phyloP scores from a whole-genome alignment of 2,329 filamentous ascomycete genomes.

The Hymenoscyphus occultus region DNA sequence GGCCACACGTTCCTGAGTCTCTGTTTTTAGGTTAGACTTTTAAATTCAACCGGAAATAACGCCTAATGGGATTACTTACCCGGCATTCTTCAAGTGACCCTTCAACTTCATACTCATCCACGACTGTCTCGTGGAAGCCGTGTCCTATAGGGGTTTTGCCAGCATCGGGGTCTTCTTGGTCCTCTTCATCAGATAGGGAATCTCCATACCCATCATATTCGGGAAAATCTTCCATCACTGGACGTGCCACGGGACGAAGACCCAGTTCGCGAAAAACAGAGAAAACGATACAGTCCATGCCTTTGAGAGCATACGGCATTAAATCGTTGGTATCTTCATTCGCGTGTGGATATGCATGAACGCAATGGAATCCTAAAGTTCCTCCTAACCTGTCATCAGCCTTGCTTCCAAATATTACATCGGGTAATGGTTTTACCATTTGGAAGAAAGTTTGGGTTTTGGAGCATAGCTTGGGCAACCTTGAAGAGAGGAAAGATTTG shows the following conservation, averaged over 20 bases:
- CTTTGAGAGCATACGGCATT: constrained; percentile 9
- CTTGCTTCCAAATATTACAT: not conserved
- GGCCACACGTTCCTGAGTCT: not conserved
- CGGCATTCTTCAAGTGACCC: not conserved
- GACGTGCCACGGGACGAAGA: not conserved
- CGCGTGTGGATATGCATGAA: constrained; percentile 5
- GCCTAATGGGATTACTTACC: not conserved
- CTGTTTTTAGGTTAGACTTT: not conserved
- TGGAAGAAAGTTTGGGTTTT: not conserved
- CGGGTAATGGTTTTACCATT: not conserved
- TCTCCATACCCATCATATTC: not conserved
- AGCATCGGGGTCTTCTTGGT: not conserved
- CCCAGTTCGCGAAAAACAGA: not conserved
- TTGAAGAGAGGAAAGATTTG: constrained; percentile 3
- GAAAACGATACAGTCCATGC: not conserved
- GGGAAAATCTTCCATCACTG: not conserved
- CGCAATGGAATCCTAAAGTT: constrained; percentile 2
- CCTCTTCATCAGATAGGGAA: too few relatives aligned
- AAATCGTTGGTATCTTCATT: not conserved
- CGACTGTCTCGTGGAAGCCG: not conserved
- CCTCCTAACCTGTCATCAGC: not conserved
- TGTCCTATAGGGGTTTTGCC: not conserved
- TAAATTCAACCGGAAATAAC: not conserved
- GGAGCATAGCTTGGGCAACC: not conserved
- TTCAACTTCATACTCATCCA: not conserved